These are phyloP conservation scores for Candida stauntonica DNA, from an alignment of 805 yeast genomes.

Conservation along the genomic window DNA sequence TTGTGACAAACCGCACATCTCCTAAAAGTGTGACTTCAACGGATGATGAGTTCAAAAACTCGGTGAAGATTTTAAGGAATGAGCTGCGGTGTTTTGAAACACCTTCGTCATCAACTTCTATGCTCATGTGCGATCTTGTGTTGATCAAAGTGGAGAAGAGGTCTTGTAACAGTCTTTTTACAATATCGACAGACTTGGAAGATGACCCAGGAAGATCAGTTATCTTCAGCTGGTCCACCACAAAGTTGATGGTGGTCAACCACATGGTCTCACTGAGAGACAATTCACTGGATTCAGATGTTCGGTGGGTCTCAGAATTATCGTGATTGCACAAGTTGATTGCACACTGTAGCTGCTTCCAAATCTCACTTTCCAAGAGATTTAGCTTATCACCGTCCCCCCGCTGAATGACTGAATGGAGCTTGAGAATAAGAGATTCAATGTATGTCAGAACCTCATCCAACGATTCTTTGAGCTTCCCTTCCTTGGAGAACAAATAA, in stretches of 20 bases:
- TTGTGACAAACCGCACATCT: conserved; percentile 54
- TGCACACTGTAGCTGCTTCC: conserved; percentile 34
- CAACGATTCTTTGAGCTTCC: conserved; percentile 23
- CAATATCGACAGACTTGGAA: conserved; percentile 28
- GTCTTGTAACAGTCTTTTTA: conserved; percentile 39
- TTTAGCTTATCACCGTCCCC: conserved; percentile 14
- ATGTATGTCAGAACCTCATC: conserved; percentile 18
- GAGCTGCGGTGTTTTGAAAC: conserved; percentile 30
- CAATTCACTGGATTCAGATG: conserved; percentile 10
- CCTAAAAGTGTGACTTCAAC: conserved; percentile 47
- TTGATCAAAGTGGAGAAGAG: conserved; percentile 38
- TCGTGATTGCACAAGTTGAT: conserved; percentile 28
- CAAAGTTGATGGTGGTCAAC: conserved; percentile 35
- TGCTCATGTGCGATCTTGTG: conserved; percentile 24
- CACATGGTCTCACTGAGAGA: conserved; percentile 35
- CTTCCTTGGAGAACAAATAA: conserved; percentile 12
- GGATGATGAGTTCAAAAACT: conserved; percentile 47
- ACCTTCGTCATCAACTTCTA: conserved; percentile 14
- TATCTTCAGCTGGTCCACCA: conserved; percentile 32
- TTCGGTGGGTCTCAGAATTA: conserved; percentile 8
- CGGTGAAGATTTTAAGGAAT: conserved; percentile 51
- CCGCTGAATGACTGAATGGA: conserved; percentile 9
- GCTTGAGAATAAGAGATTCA: conserved; percentile 11
- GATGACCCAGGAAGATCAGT: conserved; percentile 22
- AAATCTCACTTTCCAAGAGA: conserved; percentile 28